A percentile compares a stretch with the other conserved stretches of the same genome.
These are phyloP conservation scores for Phytophthora macrochlamydospora DNA, from an alignment of 352 stramenopile species.

Conservation along the genomic window DNA sequence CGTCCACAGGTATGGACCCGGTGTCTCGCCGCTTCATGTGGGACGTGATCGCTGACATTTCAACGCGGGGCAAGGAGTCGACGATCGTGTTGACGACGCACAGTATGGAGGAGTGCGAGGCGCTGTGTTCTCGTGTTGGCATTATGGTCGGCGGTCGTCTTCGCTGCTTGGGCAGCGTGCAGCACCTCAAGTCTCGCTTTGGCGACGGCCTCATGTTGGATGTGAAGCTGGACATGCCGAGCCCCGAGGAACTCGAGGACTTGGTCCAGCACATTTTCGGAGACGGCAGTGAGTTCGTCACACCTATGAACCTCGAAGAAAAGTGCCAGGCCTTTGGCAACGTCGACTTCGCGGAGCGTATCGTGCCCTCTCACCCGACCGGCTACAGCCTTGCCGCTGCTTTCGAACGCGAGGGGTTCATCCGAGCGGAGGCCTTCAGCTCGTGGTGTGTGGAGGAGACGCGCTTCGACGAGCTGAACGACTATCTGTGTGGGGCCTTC, in stretches of 20 bases:
- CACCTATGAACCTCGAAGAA: constrained; percentile 24
- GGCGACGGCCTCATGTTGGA: constrained; percentile 92
- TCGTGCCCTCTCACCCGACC: constrained; percentile 50
- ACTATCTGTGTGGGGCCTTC: constrained; percentile 37
- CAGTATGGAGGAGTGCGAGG: constrained; percentile 82
- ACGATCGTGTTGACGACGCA: constrained; percentile 87
- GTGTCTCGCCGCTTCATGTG: constrained; percentile 60
- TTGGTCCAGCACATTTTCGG: constrained; percentile 22
- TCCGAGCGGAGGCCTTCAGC: constrained; percentile 45
- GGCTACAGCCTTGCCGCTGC: constrained; percentile 58
- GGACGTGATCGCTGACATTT: constrained; percentile 76
- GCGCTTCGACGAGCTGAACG: constrained; percentile 37
- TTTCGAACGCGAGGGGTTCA: constrained; percentile 41
- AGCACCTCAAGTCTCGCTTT: constrained; percentile 96
- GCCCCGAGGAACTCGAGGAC: constrained; percentile 30
- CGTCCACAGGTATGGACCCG: constrained; percentile 91
- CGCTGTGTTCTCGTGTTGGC: constrained; percentile 80
- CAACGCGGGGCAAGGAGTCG: constrained; percentile 55
- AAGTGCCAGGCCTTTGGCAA: constrained; percentile 54
- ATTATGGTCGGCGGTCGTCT: constrained; percentile 88
- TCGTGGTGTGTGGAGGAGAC: constrained; percentile 69
- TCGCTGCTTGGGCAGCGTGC: constrained; percentile 67
- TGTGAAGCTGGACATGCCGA: constrained; percentile 40
- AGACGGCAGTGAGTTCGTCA: constrained; percentile 29
- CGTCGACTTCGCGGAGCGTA: constrained; percentile 30